phyloP scores from a whole-genome alignment of 495 filamentous ascomycete species.

The Bombardia bombarda region DNA sequence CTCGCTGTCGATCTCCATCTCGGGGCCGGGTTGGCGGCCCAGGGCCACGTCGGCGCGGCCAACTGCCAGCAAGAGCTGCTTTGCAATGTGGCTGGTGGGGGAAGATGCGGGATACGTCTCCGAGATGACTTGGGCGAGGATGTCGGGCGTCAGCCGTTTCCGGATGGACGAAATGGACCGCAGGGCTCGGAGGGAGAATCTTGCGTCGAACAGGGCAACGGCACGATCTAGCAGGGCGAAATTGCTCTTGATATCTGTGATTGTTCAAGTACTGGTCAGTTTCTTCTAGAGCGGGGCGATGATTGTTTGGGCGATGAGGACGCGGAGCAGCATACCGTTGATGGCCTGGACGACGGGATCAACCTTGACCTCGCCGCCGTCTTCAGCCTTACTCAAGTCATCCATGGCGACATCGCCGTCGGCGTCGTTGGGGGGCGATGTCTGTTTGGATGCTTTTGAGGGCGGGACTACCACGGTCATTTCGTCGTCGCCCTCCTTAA shows the following conservation, averaged over 20 bases:
- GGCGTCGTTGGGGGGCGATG: constrained; percentile 49
- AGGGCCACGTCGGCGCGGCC: constrained; percentile 56
- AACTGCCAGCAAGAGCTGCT: constrained; percentile 60
- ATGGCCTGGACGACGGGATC: constrained; percentile 58
- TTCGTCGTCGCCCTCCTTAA: constrained; percentile 57
- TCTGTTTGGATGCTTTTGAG: constrained; percentile 59
- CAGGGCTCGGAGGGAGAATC: constrained; percentile 88
- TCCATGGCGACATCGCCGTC: constrained; percentile 75
- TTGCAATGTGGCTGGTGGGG: constrained; percentile 52
- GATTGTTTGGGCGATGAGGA: not conserved
- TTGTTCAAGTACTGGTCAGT: constrained; percentile 9
- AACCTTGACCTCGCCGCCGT: constrained; percentile 47
- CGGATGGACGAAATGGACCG: constrained; percentile 92
- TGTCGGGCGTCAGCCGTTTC: constrained; percentile 75
- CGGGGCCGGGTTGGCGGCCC: constrained; percentile 40
- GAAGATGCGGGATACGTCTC: constrained; percentile 60
- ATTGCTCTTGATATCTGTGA: constrained; percentile 83
- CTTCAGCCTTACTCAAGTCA: constrained; percentile 48
- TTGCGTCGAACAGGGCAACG: constrained; percentile 85
- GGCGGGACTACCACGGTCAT: constrained; percentile 85
- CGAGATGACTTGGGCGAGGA: constrained; percentile 70
- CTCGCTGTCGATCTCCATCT: constrained; percentile 76
- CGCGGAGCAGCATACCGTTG: constrained; percentile 31
- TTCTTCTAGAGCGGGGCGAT: not conserved
- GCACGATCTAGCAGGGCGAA: constrained; percentile 86